phyloP scores from a whole-genome alignment of 805 yeast species.

The Candida gorgasii region DNA sequence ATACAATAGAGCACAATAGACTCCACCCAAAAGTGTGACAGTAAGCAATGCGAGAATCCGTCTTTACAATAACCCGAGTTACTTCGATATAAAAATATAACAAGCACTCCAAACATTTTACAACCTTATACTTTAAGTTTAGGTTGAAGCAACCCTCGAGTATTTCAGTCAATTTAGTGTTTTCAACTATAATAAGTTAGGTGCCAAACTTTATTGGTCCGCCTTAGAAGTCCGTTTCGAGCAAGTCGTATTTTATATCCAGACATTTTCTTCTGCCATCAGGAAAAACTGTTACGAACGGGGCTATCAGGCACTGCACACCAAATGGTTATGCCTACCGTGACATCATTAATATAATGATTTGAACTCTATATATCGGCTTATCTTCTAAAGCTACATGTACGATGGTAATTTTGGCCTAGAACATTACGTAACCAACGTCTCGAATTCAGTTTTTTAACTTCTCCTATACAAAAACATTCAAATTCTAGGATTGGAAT shows the following conservation, averaged over 20 bases:
- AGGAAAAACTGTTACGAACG: not conserved
- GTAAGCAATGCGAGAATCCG: not conserved
- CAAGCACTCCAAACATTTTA: too few species aligned
- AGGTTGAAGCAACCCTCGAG: too few species aligned
- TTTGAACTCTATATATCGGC: too few species aligned
- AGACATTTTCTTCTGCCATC: not conserved
- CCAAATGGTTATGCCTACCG: too few species aligned
- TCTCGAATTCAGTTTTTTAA: not conserved
- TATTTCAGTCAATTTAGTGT: too few species aligned
- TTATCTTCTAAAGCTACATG: too few species aligned
- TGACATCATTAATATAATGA: not conserved
- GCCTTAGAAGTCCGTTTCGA: not conserved
- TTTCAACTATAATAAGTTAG: too few species aligned
- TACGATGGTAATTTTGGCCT: too few species aligned
- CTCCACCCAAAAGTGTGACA: not conserved
- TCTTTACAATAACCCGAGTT: not conserved
- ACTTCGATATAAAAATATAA: not conserved
- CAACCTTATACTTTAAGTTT: too few species aligned
- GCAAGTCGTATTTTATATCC: constrained; percentile 3
- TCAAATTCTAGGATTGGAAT: not conserved
- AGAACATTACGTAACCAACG: not conserved
- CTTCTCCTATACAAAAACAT: not conserved
- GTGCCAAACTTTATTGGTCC: not conserved
- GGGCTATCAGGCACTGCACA: too few species aligned
- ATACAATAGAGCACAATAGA: not conserved